phyloP scores from a whole-genome alignment of 2,329 filamentous ascomycete genomes.

The Diaporthe nobilis region DNA sequence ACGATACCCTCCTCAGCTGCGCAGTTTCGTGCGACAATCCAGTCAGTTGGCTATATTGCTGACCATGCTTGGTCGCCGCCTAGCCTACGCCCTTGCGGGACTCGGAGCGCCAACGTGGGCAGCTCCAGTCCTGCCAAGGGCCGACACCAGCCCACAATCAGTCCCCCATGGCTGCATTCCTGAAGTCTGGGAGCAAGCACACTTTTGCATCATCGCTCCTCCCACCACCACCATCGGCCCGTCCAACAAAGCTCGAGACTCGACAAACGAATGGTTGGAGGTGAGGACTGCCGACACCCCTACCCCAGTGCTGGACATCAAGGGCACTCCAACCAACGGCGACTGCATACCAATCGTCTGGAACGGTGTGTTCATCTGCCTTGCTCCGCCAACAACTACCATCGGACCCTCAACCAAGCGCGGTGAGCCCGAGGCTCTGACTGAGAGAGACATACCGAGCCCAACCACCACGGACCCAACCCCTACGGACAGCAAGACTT shows the following conservation, averaged over 20 bases:
- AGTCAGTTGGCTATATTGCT: constrained; percentile 16
- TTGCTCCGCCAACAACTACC: constrained; percentile 14
- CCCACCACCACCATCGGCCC: constrained; percentile 25
- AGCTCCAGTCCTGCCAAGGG: constrained; percentile 16
- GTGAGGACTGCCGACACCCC: constrained; percentile 2
- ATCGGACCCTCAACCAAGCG: constrained; percentile 22
- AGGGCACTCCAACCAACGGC: constrained; percentile 15
- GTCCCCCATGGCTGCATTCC: constrained; percentile 17
- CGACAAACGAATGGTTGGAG: neutral
- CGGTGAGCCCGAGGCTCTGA: constrained; percentile 6
- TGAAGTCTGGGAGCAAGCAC: constrained; percentile 26
- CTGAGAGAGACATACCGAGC: constrained; percentile 2
- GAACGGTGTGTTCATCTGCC: constrained; percentile 24
- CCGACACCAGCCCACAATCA: neutral
- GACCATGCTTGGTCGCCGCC: constrained; percentile 18
- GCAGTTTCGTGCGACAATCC: neutral
- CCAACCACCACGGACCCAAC: constrained; percentile 18
- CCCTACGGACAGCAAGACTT: constrained; percentile 1
- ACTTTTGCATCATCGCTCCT: constrained; percentile 25
- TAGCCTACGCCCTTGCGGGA: constrained; percentile 19
- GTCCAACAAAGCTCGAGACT: neutral
- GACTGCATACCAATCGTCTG: constrained; percentile 20
- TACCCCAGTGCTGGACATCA: neutral
- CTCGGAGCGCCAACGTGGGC: constrained; percentile 28
- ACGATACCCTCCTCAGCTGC: neutral